Conservation (phyloP, 202 grass and related monocot species). For the Digitaria exilis region DNA sequence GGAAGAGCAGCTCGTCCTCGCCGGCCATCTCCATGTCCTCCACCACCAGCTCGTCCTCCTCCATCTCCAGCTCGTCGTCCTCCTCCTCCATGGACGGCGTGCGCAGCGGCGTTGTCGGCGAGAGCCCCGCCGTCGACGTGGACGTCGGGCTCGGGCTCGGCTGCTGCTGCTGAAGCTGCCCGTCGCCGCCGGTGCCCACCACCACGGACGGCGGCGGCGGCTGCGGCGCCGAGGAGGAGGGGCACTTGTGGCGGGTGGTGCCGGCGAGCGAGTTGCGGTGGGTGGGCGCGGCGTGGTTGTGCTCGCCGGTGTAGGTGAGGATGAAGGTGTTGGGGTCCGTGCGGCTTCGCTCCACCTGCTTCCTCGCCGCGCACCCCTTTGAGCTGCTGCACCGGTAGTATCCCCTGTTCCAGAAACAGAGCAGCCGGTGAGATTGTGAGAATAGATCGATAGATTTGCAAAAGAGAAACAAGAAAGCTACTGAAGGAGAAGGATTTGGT, state of each 20-base stretch:
- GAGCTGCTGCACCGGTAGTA: slow-evolving; percentile 96
- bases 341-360: slow-evolving; percentile 89
- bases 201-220: slow-evolving; percentile 32
- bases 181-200: background rate
- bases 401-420: slow-evolving; percentile 61
- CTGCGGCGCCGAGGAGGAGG: background rate
- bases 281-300: slow-evolving; percentile 81
- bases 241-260: slow-evolving; percentile 68
- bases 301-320: slow-evolving; percentile 93
- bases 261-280: slow-evolving; percentile 94
- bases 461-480: background rate
- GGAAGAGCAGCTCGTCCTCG: slow-evolving; percentile 76
- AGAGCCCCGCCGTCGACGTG: slow-evolving; percentile 49
- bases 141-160: slow-evolving; percentile 19
- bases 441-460: too few relatives aligned
- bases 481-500: background rate
- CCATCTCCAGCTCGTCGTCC: slow-evolving; percentile 51
- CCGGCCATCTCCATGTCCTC: slow-evolving; percentile 77
- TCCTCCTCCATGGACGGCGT: slow-evolving; percentile 55
- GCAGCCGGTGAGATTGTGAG: slow-evolving; percentile 23
- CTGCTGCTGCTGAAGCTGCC: background rate
- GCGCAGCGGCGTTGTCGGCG: slow-evolving; percentile 60
- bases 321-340: slow-evolving; percentile 72
- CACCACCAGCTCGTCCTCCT: slow-evolving; percentile 57
- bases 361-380: slow-evolving; percentile 80